Conservation (phyloP, 2,329 filamentous ascomycete species). For the Colletotrichum somersetense region DNA sequence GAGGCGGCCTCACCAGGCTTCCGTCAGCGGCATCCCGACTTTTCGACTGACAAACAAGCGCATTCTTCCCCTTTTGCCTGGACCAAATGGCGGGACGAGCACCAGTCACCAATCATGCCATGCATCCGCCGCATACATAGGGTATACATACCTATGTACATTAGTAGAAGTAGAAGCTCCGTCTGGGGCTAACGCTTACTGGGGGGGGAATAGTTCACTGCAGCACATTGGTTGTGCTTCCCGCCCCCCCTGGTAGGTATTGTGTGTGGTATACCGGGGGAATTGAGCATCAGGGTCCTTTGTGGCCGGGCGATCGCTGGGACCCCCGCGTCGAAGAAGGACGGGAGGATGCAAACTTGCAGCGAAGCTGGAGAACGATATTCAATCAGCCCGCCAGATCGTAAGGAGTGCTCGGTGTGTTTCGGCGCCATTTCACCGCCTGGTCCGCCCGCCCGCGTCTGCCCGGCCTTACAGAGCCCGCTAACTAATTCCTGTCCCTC, state of each 20-base stretch:
- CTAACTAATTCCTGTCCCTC: background rate
- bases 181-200: constrained; percentile 32
- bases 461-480: background rate
- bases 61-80: background rate
- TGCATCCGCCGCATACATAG: background rate
- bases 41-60: constrained; percentile 1
- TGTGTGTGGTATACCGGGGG: constrained; percentile 4
- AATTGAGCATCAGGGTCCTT: constrained; percentile 37
- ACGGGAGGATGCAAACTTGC: constrained; percentile 26
- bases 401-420: constrained; percentile 39
- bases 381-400: constrained; percentile 11
- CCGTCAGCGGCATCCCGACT: constrained; percentile 9
- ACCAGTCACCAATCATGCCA: background rate
- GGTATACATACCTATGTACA: too few species aligned
- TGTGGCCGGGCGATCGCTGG: constrained; percentile 38
- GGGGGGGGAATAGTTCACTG: background rate
- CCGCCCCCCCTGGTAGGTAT: background rate
- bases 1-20: background rate
- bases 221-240: constrained; percentile 12
- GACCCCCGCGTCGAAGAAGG: constrained; percentile 28
- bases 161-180: background rate
- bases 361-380: constrained; percentile 31
- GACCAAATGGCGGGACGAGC: constrained; percentile 14
- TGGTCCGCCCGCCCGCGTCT: background rate
- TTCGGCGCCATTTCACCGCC: constrained; percentile 40